Percentiles rank a stretch among this genome's conserved stretches.
Evolutionary conservation across 768 basidiomycete genomes (phyloP).

Genomic region (Boletus bicolor): DNA sequence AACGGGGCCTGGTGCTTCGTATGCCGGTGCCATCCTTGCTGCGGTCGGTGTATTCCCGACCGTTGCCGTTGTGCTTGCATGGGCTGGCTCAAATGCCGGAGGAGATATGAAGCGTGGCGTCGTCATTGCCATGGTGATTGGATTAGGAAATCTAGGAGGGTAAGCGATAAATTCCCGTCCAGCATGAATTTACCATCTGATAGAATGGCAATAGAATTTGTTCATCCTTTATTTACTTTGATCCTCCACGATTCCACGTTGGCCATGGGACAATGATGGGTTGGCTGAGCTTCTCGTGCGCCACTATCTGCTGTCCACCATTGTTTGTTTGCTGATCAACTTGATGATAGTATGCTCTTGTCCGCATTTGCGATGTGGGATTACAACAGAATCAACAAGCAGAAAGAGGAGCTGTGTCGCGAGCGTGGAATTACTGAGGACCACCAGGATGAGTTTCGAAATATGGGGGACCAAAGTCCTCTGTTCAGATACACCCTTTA

Average conservation of each 20-base stretch:
- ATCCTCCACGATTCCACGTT: slow-evolving; percentile 36
- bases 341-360: slow-evolving; percentile 37
- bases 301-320: slow-evolving; percentile 10
- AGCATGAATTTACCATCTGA: slow-evolving; percentile 3
- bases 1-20: slow-evolving; percentile 27
- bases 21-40: slow-evolving; percentile 48
- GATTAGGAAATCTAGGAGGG: slow-evolving; percentile 55
- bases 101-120: slow-evolving; percentile 54
- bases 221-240: slow-evolving; percentile 41
- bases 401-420: slow-evolving; percentile 44
- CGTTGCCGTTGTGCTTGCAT: slow-evolving; percentile 47
- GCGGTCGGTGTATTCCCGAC: slow-evolving; percentile 53
- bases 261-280: slow-evolving; percentile 39
- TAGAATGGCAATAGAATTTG: slow-evolving; percentile 29
- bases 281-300: slow-evolving; percentile 32
- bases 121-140: slow-evolving; percentile 51
- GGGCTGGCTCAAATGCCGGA: slow-evolving; percentile 54
- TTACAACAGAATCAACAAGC: slow-evolving; percentile 47
- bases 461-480: slow-evolving; percentile 54
- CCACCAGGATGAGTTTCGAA: slow-evolving; percentile 39
- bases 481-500: slow-evolving; percentile 45
- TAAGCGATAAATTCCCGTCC: slow-evolving; percentile 24
- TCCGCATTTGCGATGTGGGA: slow-evolving; percentile 46
- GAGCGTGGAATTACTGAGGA: slow-evolving; percentile 42
- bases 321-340: slow-evolving; percentile 26